phyloP scores from a whole-genome alignment of 2,329 filamentous ascomycete genomes.

The Colletotrichum sp. region DNA sequence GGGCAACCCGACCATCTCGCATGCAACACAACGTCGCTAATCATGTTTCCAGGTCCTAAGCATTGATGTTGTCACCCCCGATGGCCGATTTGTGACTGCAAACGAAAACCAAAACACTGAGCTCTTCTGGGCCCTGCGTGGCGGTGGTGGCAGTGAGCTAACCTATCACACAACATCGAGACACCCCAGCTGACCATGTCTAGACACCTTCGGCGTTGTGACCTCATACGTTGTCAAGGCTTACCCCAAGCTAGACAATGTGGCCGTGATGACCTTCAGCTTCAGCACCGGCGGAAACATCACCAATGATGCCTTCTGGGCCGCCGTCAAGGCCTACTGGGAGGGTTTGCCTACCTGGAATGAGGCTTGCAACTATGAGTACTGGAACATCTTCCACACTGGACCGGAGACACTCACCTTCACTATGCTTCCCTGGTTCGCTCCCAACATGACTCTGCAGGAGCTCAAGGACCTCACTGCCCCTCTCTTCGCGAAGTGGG shows the following conservation, averaged over 20 bases:
- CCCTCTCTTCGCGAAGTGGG: slow-evolving; percentile 34
- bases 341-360: slow-evolving; percentile 23
- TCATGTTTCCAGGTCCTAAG: slow-evolving; percentile 36
- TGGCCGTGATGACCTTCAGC: slow-evolving; percentile 47
- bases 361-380: slow-evolving; percentile 25
- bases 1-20: rapidly evolving
- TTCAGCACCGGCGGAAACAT: slow-evolving; percentile 29
- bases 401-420: slow-evolving; percentile 24
- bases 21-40: background rate
- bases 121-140: slow-evolving; percentile 55
- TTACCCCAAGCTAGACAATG: slow-evolving; percentile 42
- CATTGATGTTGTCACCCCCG: slow-evolving; percentile 50
- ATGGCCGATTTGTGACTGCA: slow-evolving; percentile 44
- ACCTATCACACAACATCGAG: background rate
- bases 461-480: slow-evolving; percentile 39
- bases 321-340: slow-evolving; percentile 25
- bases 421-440: slow-evolving; percentile 33
- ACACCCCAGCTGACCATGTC: slow-evolving; percentile 23
- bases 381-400: slow-evolving; percentile 26
- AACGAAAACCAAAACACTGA: slow-evolving; percentile 44
- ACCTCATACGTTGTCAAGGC: slow-evolving; percentile 57
- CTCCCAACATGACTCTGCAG: slow-evolving; percentile 29
- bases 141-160: slow-evolving; percentile 36
- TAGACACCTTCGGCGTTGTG: slow-evolving; percentile 64
- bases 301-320: background rate